Evolutionary conservation across 495 filamentous ascomycete genomes (phyloP).

Genomic region (Amphirosellinia nigrospora): DNA sequence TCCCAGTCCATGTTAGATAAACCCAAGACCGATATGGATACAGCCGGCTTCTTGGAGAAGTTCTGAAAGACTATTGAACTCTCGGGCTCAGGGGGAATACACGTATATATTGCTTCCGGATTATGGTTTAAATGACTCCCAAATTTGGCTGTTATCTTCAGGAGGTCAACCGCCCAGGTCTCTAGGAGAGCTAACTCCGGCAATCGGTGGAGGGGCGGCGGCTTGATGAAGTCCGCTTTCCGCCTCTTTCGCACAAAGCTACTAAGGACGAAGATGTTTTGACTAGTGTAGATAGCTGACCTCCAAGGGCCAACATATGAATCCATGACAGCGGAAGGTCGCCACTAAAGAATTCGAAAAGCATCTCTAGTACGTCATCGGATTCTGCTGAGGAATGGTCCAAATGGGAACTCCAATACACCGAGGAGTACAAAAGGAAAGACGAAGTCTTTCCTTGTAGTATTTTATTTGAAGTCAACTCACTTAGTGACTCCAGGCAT

Average conservation of each 20-base stretch:
- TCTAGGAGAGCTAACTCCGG: neutral
- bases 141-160: neutral
- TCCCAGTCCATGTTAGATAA: neutral
- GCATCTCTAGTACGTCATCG: neutral
- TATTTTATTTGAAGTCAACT: neutral
- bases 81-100: slow-evolving; percentile 6
- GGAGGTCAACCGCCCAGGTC: slow-evolving; percentile 3
- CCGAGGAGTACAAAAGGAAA: neutral
- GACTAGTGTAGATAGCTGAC: neutral
- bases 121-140: neutral
- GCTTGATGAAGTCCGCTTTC: neutral
- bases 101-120: slow-evolving; percentile 2
- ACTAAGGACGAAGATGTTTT: slow-evolving; percentile 1
- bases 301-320: neutral
- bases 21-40: neutral
- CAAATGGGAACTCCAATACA: neutral
- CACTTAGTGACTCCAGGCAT: neutral
- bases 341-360: neutral
- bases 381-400: neutral
- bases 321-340: slow-evolving; percentile 1
- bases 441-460: neutral
- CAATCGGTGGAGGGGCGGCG: neutral
- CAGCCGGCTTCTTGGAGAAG: neutral
- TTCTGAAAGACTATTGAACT: neutral
- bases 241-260: neutral